phyloP scores from a whole-genome alignment of 1,139 yeast species.

The Lodderomyces jiufengensis region DNA sequence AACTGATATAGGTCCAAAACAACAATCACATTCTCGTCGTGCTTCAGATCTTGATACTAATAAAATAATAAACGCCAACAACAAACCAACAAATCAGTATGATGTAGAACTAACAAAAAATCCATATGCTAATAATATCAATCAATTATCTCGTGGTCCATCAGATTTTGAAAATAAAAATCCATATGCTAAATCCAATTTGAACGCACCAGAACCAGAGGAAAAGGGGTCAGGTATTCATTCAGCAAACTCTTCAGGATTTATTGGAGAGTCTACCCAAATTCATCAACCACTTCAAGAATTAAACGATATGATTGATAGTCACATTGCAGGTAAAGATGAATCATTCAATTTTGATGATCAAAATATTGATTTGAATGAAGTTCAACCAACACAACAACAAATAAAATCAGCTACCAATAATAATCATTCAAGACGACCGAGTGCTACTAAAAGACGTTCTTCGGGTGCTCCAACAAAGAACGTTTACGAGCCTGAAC shows the following conservation, averaged over 20 bases:
- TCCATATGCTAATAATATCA: constrained; percentile 3
- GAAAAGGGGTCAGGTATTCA: constrained; percentile 9
- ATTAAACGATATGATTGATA: constrained; percentile 39
- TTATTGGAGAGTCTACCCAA: constrained; percentile 13
- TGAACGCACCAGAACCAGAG: no score
- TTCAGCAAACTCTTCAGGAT: constrained; percentile 13
- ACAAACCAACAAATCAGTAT: background rate
- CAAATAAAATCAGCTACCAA: no score
- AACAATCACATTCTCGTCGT: background rate
- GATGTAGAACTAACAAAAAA: constrained; percentile 1
- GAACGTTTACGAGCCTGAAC: background rate
- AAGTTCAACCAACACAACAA: background rate
- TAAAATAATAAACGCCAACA: background rate
- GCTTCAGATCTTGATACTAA: background rate
- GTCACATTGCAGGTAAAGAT: constrained; percentile 10
- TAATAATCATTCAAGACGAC: no score
- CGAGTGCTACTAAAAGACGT: no score
- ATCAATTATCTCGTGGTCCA: no score
- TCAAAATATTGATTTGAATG: constrained; percentile 1
- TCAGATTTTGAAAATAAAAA: no score
- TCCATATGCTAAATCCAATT: background rate
- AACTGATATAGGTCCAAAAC: background rate
- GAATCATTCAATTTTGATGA: constrained; percentile 9
- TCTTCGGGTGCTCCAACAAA: no score
- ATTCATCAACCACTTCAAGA: constrained; percentile 38